A percentile compares a stretch with the other conserved stretches of the same genome.
Evolutionary conservation across 2,329 filamentous ascomycete species (phyloP).

Genomic region (Proliferodiscus dingleyae): DNA sequence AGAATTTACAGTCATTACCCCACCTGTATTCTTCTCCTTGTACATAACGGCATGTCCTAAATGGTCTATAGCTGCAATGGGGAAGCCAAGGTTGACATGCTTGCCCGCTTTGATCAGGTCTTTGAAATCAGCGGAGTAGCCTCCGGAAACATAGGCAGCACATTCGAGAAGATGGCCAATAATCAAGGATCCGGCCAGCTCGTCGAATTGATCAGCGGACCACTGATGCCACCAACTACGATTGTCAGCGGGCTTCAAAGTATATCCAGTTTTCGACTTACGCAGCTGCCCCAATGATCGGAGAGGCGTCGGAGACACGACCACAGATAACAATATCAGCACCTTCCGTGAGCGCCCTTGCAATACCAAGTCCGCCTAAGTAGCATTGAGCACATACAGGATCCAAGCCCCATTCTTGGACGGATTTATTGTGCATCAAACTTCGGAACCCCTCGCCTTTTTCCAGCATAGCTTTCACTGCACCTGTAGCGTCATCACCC

Average conservation of each 20-base stretch:
- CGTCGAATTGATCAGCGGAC: conserved; percentile 34
- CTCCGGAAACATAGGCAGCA: conserved; percentile 22
- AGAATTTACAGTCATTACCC: conserved; percentile 44
- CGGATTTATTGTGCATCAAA: conserved; percentile 22
- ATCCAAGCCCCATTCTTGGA: conserved; percentile 1
- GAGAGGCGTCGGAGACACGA: conserved; percentile 39
- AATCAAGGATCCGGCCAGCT: conserved; percentile 35
- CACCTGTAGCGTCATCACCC: conserved; percentile 44
- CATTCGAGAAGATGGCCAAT: conserved; percentile 32
- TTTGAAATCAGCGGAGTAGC: conserved; percentile 27
- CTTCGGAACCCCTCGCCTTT: conserved; percentile 37
- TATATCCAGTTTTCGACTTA: no score
- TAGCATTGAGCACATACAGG: conserved; percentile 31
- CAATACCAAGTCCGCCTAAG: conserved; percentile 40
- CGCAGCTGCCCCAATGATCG: conserved; percentile 36
- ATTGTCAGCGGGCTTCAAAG: no score
- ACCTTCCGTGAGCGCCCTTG: conserved; percentile 36
- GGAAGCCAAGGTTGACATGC: conserved; percentile 42
- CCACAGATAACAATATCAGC: conserved; percentile 42
- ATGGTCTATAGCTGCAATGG: conserved; percentile 40
- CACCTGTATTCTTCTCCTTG: conserved; percentile 37
- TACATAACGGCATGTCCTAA: conserved; percentile 38
- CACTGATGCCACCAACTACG: conserved; percentile 42
- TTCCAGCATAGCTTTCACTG: no score
- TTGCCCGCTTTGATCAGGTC: conserved; percentile 26